These are phyloP conservation scores for Cryptococcus sp. DNA, from an alignment of 1,284 basidiomycete genomes.

Conservation along the genomic window DNA sequence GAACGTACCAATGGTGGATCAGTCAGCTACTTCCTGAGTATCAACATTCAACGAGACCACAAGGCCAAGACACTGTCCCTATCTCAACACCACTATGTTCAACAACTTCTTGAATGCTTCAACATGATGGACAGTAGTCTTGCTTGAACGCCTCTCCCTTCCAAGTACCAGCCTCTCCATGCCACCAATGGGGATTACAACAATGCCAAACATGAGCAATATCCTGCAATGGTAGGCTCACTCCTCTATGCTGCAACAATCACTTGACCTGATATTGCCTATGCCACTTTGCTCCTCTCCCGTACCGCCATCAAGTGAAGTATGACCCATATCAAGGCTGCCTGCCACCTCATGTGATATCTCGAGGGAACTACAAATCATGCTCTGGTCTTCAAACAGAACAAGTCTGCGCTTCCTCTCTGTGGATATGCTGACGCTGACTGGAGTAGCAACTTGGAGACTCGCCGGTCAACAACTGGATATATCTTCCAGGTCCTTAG, in stretches of 20 bases:
- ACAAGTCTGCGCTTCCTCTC: neutral
- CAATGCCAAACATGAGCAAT: slow-evolving; percentile 8
- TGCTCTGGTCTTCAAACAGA: slow-evolving; percentile 6
- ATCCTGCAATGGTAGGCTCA: slow-evolving; percentile 13
- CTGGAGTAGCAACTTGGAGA: slow-evolving; percentile 16
- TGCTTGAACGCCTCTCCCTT: neutral
- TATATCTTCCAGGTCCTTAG: slow-evolving; percentile 23
- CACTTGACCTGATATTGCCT: slow-evolving; percentile 18
- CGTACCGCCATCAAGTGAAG: slow-evolving; percentile 21
- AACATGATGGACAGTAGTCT: slow-evolving; percentile 10
- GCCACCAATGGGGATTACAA: slow-evolving; percentile 6
- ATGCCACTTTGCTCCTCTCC: slow-evolving; percentile 19
- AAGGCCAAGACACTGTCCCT: slow-evolving; percentile 9
- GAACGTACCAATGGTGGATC: slow-evolving; percentile 15
- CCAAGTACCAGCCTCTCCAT: neutral
- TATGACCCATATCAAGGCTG: slow-evolving; percentile 14
- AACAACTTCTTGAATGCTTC: slow-evolving; percentile 15
- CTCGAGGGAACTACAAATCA: slow-evolving; percentile 12
- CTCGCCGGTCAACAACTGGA: slow-evolving; percentile 24
- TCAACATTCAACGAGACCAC: slow-evolving; percentile 13
- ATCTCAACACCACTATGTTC: slow-evolving; percentile 18
- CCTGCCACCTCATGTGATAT: slow-evolving; percentile 23
- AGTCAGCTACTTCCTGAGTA: slow-evolving; percentile 14
- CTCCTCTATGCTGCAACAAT: slow-evolving; percentile 17
- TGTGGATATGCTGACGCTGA: slow-evolving; percentile 18